Percentiles rank a stretch among this genome's conserved stretches.
These are phyloP conservation scores for Suillus subaureus DNA, from an alignment of 768 basidiomycete genomes.

Conservation along the genomic window DNA sequence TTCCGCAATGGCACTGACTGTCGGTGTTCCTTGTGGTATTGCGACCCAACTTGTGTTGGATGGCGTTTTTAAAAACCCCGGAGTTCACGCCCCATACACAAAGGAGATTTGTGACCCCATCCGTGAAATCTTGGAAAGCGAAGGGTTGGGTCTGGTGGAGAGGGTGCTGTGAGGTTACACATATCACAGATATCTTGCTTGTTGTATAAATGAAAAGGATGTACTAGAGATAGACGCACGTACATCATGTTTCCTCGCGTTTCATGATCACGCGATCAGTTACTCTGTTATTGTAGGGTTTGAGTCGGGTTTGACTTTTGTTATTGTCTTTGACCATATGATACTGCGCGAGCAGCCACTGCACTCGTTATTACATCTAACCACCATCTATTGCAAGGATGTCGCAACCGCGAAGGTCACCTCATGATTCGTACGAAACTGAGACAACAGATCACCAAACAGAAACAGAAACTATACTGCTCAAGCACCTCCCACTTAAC, in stretches of 20 bases:
- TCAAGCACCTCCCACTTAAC: conserved; percentile 49
- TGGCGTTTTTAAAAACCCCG: conserved; percentile 74
- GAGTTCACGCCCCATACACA: conserved; percentile 85
- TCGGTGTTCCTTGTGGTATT: conserved; percentile 93
- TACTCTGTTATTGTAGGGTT: not conserved
- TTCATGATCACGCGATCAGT: not conserved
- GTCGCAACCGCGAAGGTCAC: conserved; percentile 34
- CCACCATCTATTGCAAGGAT: conserved; percentile 16
- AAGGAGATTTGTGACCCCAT: conserved; percentile 83
- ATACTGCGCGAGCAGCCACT: not conserved
- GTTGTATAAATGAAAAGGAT: not conserved
- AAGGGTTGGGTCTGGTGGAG: conserved; percentile 77
- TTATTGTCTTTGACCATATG: conserved; percentile 1
- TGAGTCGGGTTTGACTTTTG: not conserved
- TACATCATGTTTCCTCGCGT: not conserved
- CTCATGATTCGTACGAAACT: conserved; percentile 64
- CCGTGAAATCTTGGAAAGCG: conserved; percentile 63
- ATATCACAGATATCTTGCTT: not conserved
- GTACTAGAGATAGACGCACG: not conserved
- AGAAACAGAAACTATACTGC: conserved; percentile 68
- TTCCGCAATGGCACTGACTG: conserved; percentile 90
- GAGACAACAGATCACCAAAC: conserved; percentile 62
- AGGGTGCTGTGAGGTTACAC: conserved; percentile 50
- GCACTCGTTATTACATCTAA: not conserved
- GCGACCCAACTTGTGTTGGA: conserved; percentile 91